Evolutionary conservation across 2,329 filamentous ascomycete species (phyloP), one percentile per base, ranked within the genome.

Genomic region (Xylariaceae sp.): DNA sequence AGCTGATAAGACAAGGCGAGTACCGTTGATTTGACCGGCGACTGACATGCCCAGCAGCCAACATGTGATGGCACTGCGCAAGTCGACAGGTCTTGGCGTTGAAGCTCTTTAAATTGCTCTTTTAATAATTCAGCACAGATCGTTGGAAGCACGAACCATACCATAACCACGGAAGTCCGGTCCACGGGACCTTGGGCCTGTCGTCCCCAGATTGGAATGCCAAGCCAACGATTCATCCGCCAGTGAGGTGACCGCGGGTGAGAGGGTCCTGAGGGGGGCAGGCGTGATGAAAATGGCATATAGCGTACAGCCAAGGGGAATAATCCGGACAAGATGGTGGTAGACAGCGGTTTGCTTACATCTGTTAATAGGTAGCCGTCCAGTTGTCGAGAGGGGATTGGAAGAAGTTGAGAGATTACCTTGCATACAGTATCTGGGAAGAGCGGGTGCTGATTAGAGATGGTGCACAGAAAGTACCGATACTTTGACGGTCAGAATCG

Each of bases 361-460:
- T 11, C n/a, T 19, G 12, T 26, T 40, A 40, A 6, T n/a, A 19
- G n/a, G 6, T 40, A 9, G n/a, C 3, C 12, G 4, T 56, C 9
- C 53, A 56, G 35, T 35, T 60, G 29, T 55, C 50, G 12, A 39
- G 27, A 11, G 32, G 39, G 27, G 58, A 55, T 31, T 60, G 58
- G 55, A 49, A 50, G 11, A 51, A 31, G 9, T 58, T 55, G 31
- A 40, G 54, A 27, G 50, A 60, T 50, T 58, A 60, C 44, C 47
- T 58, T 42, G 53, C 53, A 29, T 60, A 58, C 37, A 7, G 12
- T 37, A 37, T 37, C 5, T 37, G 5, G 35, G 19, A 11, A 11
- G 4, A 9, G 35, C 35, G 35, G 5, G 5, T 11, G 35, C 49
- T 55, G 30, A 55, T 49, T n/a, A 9, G 26, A 19, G n/a, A 30